Evolutionary conservation across 2,329 filamentous ascomycete species (phyloP), one percentile per base, ranked within the genome.

Genomic region (Alternaria brassicicola): DNA sequence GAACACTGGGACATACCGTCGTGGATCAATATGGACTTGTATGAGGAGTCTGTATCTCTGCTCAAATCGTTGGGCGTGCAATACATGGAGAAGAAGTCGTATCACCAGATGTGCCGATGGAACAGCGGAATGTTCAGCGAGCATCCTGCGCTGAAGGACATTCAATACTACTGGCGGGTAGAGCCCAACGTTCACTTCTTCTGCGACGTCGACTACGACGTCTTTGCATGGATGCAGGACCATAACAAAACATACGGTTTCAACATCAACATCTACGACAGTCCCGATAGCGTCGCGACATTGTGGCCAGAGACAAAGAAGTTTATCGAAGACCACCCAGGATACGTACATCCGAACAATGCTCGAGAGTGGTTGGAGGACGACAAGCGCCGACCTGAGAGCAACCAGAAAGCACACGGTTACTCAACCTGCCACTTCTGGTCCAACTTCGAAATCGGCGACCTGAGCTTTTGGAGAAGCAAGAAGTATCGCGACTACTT

Each of bases 371-470:
- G 94, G 94, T 78, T 99, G 61, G 91, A 89, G 1, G 95, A 99
- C 76, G 87, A 86, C 61, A 78, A 84, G 55, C 85, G 88, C 46
- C 86, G 95, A 47, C 93, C 94, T 1, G 86, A 92, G 13, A 90
- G 96, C 77, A 92, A 92, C 73, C 76, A 84, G 52, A 87, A 89
- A 63, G 94, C 94, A 6, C 90, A 96, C 70, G 95, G 95, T 31
- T 99, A 97, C 82, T 96, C 92, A 31, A 98, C 95, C 2, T 99
- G 95, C 77, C 95, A 99, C 78, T 99, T 99, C 83, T 99, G 95
- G 95, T 95, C 89, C 71, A 99, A 99, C 79, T 99, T 99, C 70
- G 95, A 99, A 79, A 94, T 99, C 69, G 94, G 86, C 45, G 92
- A 97, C 77, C 86, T 99, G 85, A 86, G 86, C 63, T 97, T 99